Evolutionary conservation across 352 stramenopile species (phyloP).

Genomic region (Globisporangium orthogonon): DNA sequence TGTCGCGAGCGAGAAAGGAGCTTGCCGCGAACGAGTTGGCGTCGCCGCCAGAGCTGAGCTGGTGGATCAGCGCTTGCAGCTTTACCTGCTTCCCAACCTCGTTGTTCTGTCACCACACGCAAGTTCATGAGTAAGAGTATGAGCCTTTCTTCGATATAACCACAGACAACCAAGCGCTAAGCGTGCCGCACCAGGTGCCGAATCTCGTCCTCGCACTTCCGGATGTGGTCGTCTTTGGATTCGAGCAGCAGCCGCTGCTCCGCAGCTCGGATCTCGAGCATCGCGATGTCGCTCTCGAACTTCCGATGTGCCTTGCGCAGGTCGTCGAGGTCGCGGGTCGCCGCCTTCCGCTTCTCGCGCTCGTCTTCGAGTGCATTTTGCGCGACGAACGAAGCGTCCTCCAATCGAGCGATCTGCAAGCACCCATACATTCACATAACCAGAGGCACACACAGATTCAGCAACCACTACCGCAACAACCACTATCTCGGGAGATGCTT

Average conservation of each 20-base stretch:
- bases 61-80: constrained; percentile 76
- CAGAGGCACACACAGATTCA: neutral
- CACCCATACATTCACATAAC: constrained; percentile 2
- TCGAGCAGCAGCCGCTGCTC: constrained; percentile 54
- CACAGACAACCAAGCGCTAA: neutral
- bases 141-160: neutral
- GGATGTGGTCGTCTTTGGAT: constrained; percentile 54
- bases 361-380: constrained; percentile 60
- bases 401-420: constrained; percentile 38
- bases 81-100: constrained; percentile 79
- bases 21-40: constrained; percentile 34
- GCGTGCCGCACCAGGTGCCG: constrained; percentile 43
- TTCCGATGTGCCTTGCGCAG: constrained; percentile 58
- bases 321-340: constrained; percentile 52
- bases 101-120: constrained; percentile 29
- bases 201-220: constrained; percentile 66
- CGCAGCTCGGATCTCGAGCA: constrained; percentile 50
- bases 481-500: neutral
- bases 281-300: constrained; percentile 56
- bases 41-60: constrained; percentile 68
- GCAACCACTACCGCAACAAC: neutral
- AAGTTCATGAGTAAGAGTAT: neutral
- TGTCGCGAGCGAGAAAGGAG: constrained; percentile 51
- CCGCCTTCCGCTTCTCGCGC: constrained; percentile 36
- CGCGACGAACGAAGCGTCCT: constrained; percentile 33